These are phyloP conservation scores for Parasarocladium wereldwijsianum DNA, from an alignment of 2,329 filamentous ascomycete genomes.

Conservation along the genomic window DNA sequence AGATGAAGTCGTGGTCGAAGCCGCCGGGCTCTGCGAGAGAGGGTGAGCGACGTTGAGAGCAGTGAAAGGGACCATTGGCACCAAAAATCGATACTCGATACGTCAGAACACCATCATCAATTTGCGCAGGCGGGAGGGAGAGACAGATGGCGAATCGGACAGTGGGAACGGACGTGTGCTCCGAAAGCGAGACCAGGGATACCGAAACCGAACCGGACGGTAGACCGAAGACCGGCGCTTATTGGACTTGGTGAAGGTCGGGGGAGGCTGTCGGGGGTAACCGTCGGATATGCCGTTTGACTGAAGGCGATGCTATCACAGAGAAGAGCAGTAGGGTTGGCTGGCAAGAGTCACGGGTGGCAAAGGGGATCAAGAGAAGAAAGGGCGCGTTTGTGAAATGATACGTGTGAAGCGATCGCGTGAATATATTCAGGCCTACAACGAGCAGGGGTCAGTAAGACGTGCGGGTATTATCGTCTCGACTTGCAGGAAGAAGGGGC, in stretches of 20 bases:
- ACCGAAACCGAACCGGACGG: neutral
- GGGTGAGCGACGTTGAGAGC: constrained; percentile 3
- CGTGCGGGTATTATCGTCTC: constrained; percentile 5
- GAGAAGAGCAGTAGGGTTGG: neutral
- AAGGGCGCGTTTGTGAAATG: constrained; percentile 3
- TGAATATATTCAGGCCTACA: constrained; percentile 1
- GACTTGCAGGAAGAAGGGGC: constrained; percentile 3
- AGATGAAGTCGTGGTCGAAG: too few relatives aligned
- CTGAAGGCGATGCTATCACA: neutral
- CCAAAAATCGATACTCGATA: constrained; percentile 5
- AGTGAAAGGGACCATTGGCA: constrained; percentile 4
- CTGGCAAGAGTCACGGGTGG: neutral
- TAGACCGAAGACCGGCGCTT: neutral
- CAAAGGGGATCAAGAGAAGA: neutral
- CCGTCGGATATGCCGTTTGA: neutral
- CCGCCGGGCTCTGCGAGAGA: constrained; percentile 1
- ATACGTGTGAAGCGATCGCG: constrained; percentile 4
- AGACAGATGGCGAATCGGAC: constrained; percentile 3
- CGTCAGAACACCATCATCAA: constrained; percentile 5
- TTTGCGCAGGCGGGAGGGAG: neutral
- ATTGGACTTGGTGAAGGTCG: neutral
- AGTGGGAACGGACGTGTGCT: constrained; percentile 1
- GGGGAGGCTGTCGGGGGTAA: neutral
- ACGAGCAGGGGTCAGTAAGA: constrained; percentile 1
- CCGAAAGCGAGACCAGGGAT: constrained; percentile 4